phyloP scores from a whole-genome alignment of 805 yeast species.

The Cyberlindnera americana region DNA sequence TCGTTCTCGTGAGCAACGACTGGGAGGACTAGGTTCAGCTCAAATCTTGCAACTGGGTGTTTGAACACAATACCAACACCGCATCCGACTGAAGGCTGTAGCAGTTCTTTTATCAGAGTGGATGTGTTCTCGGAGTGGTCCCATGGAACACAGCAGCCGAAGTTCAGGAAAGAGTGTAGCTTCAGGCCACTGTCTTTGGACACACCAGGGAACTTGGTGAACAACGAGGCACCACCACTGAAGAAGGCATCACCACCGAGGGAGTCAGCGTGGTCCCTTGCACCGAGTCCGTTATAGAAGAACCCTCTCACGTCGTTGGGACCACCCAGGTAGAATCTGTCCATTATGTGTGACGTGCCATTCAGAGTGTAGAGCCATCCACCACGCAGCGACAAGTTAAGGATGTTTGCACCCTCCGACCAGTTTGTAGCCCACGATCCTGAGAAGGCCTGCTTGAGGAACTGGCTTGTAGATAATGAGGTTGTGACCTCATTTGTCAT shows the following conservation, averaged over 20 bases:
- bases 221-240: constrained; percentile 56
- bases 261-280: constrained; percentile 49
- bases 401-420: constrained; percentile 37
- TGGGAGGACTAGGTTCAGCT: constrained; percentile 62
- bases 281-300: constrained; percentile 62
- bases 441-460: constrained; percentile 36
- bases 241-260: constrained; percentile 66
- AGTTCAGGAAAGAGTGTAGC: constrained; percentile 59
- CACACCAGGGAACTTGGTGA: constrained; percentile 55
- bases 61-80: constrained; percentile 60
- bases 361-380: constrained; percentile 52
- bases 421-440: constrained; percentile 29
- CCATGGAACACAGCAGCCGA: constrained; percentile 54
- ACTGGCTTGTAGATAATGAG: constrained; percentile 25
- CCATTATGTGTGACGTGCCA: constrained; percentile 53
- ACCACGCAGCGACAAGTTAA: constrained; percentile 44
- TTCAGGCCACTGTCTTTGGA: constrained; percentile 48
- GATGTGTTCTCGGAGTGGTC: constrained; percentile 27
- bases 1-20: constrained; percentile 49
- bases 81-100: constrained; percentile 46
- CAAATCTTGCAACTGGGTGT: constrained; percentile 65
- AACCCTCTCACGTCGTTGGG: constrained; percentile 70
- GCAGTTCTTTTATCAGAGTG: constrained; percentile 29
- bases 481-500: constrained; percentile 42
- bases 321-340: constrained; percentile 83